phyloP scores from a whole-genome alignment of 176 grass and related monocot species.

The Carex pumila region DNA sequence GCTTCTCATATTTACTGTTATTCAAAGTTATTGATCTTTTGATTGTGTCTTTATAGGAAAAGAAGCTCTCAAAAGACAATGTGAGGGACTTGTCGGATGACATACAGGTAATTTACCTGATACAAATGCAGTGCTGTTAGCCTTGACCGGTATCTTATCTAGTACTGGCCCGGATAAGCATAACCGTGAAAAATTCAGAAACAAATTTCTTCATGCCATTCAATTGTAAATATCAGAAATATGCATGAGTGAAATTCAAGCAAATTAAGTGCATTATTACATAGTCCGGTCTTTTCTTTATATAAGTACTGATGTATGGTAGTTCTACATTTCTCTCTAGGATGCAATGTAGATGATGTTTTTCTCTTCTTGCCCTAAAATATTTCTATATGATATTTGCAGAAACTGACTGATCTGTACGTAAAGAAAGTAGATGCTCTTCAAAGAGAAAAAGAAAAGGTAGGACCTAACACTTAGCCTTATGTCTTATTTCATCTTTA shows the following conservation, averaged over 20 bases:
- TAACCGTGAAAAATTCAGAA: not conserved
- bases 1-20: constrained; percentile 13
- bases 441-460: constrained; percentile 69
- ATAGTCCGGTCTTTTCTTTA: not conserved
- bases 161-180: not conserved
- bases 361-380: not conserved
- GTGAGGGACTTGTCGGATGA: constrained; percentile 71
- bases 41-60: constrained; percentile 47
- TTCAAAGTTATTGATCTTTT: constrained; percentile 14
- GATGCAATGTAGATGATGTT: constrained; percentile 14
- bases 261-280: not conserved
- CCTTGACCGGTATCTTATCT: not conserved
- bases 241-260: not conserved
- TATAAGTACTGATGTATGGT: not conserved
- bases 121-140: not conserved
- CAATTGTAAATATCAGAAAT: not conserved
- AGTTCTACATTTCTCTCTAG: constrained; percentile 6
- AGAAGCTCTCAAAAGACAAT: constrained; percentile 93
- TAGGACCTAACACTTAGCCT: not conserved
- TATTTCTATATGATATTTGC: constrained; percentile 32
- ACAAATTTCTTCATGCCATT: not conserved
- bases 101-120: constrained; percentile 32
- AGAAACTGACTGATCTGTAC: constrained; percentile 92
- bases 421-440: constrained; percentile 73
- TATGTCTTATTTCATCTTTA: not conserved